Evolutionary conservation across 257 asterid genomes (phyloP).

Genomic region (Cinchona pubescens): DNA sequence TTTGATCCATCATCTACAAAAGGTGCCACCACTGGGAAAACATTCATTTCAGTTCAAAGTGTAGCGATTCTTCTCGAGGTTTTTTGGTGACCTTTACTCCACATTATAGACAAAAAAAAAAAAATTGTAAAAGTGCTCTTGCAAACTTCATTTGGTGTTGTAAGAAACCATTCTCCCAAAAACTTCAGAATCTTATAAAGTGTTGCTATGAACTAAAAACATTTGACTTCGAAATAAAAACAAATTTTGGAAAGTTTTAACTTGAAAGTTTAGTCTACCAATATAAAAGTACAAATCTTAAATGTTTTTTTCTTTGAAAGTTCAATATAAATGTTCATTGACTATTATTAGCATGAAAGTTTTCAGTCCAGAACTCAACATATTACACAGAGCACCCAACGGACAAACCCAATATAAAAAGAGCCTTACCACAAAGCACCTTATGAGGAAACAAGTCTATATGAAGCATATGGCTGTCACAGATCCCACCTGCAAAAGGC

Average conservation of each 20-base stretch:
- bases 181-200: too few relatives aligned
- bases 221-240: neutral
- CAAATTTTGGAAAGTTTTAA: neutral
- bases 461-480: conserved; percentile 92
- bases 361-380: neutral
- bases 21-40: neutral
- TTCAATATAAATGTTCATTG: neutral
- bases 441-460: conserved; percentile 79
- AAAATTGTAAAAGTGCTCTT: neutral
- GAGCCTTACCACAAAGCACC: conserved; percentile 81
- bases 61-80: neutral
- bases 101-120: too few relatives aligned
- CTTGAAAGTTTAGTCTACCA: neutral
- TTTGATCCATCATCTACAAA: neutral
- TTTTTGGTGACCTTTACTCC: too few relatives aligned
- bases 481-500: conserved; percentile 77
- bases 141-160: neutral
- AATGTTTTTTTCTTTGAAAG: neutral
- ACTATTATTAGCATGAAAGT: neutral
- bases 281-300: neutral
- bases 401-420: neutral
- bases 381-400: neutral
- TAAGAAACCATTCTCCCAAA: neutral
- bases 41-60: neutral
- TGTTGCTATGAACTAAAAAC: neutral